phyloP scores from a whole-genome alignment of 306 rosid genomes.

The Dryas alaskensis region DNA sequence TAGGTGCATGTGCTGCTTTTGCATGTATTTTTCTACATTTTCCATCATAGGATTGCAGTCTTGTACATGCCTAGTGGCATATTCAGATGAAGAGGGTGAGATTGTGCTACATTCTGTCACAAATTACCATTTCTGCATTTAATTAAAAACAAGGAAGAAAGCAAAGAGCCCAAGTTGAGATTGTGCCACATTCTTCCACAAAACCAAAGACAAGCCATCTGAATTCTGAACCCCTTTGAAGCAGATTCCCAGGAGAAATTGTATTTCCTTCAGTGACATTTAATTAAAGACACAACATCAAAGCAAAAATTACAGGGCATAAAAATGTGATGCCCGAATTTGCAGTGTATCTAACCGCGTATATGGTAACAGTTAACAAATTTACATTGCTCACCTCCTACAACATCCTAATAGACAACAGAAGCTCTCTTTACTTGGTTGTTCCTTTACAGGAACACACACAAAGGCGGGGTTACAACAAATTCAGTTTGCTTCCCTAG shows the following conservation, averaged over 20 bases:
- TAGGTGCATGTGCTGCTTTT: no score
- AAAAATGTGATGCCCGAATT: conserved; percentile 33
- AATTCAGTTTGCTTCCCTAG: conserved; percentile 30
- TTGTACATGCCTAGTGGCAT: no score
- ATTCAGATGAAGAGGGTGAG: no score
- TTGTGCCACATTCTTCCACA: no score
- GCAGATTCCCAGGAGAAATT: background rate
- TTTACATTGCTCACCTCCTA: conserved; percentile 64
- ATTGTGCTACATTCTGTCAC: conserved; percentile 1
- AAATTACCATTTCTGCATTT: conserved; percentile 31
- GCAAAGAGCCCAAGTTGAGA: no score
- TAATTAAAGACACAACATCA: background rate
- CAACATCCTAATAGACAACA: conserved; percentile 39
- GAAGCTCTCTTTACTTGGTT: conserved; percentile 31
- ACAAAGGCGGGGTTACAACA: conserved; percentile 10
- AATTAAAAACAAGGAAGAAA: no score
- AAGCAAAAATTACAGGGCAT: conserved; percentile 34
- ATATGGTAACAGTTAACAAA: conserved; percentile 28
- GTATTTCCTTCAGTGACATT: background rate
- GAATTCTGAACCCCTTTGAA: no score
- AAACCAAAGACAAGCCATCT: no score
- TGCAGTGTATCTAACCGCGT: conserved; percentile 33
- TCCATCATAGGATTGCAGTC: no score
- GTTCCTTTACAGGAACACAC: conserved; percentile 27
- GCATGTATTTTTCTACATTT: no score